Conservation (phyloP, 148 eudicot genomes). For the Fagopyrum esculentum region DNA sequence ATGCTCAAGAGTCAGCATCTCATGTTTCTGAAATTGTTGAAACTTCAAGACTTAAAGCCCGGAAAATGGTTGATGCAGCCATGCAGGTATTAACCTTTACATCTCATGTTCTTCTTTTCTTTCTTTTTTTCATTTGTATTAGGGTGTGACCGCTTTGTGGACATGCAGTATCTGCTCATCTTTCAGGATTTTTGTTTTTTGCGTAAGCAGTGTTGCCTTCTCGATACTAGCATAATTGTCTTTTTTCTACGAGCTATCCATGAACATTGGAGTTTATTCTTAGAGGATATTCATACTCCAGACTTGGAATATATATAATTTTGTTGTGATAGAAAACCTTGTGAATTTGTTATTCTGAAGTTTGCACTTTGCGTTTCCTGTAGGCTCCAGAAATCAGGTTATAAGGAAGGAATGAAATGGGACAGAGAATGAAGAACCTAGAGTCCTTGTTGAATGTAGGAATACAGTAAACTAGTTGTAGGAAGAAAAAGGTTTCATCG, state of each 20-base stretch:
- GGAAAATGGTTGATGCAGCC: conserved; percentile 75
- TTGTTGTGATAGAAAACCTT: not conserved
- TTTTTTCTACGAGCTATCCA: not conserved
- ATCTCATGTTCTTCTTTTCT: not conserved
- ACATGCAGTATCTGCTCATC: not conserved
- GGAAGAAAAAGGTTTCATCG: not conserved
- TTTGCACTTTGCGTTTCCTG: not conserved
- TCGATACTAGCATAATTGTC: not conserved
- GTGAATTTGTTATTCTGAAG: not conserved
- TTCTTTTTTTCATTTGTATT: not conserved
- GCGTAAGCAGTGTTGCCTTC: not conserved
- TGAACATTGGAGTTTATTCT: conserved; percentile 6
- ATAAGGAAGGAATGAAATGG: not conserved
- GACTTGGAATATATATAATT: not conserved
- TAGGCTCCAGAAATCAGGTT: not conserved
- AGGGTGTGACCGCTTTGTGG: not conserved
- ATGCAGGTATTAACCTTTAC: conserved; percentile 53
- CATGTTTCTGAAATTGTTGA: conserved; percentile 65
- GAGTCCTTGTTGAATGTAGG: not conserved
- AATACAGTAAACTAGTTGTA: not conserved
- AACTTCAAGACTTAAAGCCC: conserved; percentile 75
- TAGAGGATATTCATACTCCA: not conserved
- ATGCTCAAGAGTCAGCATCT: conserved; percentile 49
- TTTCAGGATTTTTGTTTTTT: not conserved
- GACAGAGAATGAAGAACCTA: not conserved